Percentiles rank a stretch among this genome's conserved stretches.
phyloP scores from a whole-genome alignment of 208 protist species.

The Trichomonas tenax region DNA sequence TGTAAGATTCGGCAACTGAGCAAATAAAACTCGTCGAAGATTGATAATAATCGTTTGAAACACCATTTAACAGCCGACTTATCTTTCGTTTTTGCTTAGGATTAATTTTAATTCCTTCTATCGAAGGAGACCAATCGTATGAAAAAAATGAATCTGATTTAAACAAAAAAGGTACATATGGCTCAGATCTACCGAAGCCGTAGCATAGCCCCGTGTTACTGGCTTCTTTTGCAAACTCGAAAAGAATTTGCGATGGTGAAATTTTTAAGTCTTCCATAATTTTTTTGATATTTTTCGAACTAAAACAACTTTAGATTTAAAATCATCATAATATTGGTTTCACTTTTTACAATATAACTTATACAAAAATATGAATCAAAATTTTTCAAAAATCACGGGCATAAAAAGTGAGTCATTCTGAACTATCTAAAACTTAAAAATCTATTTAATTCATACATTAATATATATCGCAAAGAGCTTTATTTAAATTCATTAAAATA shows the following conservation, averaged over 20 bases:
- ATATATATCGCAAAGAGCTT: no score
- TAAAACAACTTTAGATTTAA: no score
- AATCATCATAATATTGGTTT: no score
- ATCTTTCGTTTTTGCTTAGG: neutral
- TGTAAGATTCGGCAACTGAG: neutral
- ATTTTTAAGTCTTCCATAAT: neutral
- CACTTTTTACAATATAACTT: no score
- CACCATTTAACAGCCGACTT: neutral
- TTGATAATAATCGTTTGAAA: neutral
- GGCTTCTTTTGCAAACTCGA: neutral
- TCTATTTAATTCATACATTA: no score
- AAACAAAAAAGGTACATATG: neutral
- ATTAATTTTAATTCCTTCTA: neutral
- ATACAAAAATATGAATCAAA: no score
- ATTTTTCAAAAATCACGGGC: no score
- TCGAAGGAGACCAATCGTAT: neutral
- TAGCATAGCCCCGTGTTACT: neutral
- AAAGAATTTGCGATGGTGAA: neutral
- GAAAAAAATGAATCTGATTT: neutral
- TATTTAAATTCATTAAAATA: no score
- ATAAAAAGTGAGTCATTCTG: no score
- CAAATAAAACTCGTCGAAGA: neutral
- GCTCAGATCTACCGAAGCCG: neutral
- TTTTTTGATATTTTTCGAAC: neutral
- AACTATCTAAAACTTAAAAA: no score